Base-by-base conservation (phyloP, 139 green algal species). In the Chlamydomonas sp. region DNA sequence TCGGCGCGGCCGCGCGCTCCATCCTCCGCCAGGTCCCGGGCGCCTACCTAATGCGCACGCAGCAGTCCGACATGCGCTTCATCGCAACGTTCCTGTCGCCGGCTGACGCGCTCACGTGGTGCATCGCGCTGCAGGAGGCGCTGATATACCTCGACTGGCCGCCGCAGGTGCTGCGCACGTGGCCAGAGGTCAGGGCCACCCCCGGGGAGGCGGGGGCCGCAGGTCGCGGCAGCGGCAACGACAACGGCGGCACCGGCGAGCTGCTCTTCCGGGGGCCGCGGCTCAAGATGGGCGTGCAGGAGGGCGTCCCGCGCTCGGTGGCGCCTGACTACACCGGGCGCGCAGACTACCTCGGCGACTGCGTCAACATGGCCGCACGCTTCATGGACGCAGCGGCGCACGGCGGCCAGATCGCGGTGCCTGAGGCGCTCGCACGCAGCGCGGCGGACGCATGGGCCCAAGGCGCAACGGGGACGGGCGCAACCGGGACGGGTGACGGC, bases 1-100 rank as follows among this genome's bases (percentile, higher is more conserved):
- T n/a, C n/a, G n/a, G n/a, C n/a, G n/a, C n/a, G n/a, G n/a, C n/a
- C n/a, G n/a, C n/a, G n/a, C n/a, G n/a, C n/a, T n/a, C n/a, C n/a
- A n/a, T n/a, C n/a, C n/a, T n/a, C n/a, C n/a, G n/a, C n/a, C n/a
- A 73, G 29, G 67, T 79, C 22, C 38, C 62, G n/a, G 69, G 58
- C 0, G 76, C 74, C 65, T 86, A 86, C 65, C 35, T 86, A 28
- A 78, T 78, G 37, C 67, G 77, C 10, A 48, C 76, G 39, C 67
- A 77, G 59, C 73, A 76, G 22, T 38, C 57, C 2, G 81, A 87
- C 35, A 54, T 87, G 35, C 84, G 84, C 77, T 83, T 81, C 75
- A 84, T n/a, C n/a, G 39, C 39, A 50, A 50, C 13, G 39, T 8
- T 50, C 10, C 39, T 50, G 20, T 5, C 69, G 4, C 48, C 72